Conservation (phyloP, 2,329 filamentous ascomycete genomes). For the Ophiocordyceps unilateralis region DNA sequence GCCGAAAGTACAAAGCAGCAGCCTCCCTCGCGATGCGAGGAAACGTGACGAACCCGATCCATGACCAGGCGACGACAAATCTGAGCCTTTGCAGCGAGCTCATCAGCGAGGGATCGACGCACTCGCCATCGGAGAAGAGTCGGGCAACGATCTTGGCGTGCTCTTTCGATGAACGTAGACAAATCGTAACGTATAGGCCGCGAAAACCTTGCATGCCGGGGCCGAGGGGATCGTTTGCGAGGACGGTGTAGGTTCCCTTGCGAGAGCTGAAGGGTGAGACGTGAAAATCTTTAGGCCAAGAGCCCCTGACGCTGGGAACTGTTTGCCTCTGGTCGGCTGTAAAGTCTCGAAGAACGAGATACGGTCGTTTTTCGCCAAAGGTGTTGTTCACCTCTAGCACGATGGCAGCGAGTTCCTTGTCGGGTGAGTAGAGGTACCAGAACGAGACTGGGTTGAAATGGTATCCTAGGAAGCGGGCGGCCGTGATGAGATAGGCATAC, state of each 20-base stretch:
- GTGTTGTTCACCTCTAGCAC: conserved; percentile 64
- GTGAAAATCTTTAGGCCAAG: conserved; percentile 57
- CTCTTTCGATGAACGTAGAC: conserved; percentile 39
- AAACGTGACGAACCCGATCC: conserved; percentile 49
- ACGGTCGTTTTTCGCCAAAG: conserved; percentile 46
- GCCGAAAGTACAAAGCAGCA: conserved; percentile 33
- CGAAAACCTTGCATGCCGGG: conserved; percentile 18
- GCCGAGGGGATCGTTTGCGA: conserved; percentile 26
- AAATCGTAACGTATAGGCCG: conserved; percentile 41
- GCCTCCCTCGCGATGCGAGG: conserved; percentile 49
- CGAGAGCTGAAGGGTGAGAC: conserved; percentile 59
- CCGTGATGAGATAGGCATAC: conserved; percentile 54
- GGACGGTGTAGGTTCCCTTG: conserved; percentile 34
- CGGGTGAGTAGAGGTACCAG: conserved; percentile 55
- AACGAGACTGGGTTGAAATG: conserved; percentile 63
- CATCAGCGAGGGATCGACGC: conserved; percentile 32
- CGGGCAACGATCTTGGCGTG: conserved; percentile 44
- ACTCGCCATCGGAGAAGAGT: conserved; percentile 33
- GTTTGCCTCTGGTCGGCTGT: conserved; percentile 7
- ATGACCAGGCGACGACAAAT: conserved; percentile 44
- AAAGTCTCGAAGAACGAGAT: conserved; percentile 12
- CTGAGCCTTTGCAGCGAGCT: conserved; percentile 19
- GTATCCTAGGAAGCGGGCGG: conserved; percentile 50
- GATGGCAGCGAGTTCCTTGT: conserved; percentile 42
- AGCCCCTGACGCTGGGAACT: conserved; percentile 22